Evolutionary conservation across 495 filamentous ascomycete species (phyloP), one percentile per base, ranked within the genome.

Genomic region (Lasiosphaeria ovina): DNA sequence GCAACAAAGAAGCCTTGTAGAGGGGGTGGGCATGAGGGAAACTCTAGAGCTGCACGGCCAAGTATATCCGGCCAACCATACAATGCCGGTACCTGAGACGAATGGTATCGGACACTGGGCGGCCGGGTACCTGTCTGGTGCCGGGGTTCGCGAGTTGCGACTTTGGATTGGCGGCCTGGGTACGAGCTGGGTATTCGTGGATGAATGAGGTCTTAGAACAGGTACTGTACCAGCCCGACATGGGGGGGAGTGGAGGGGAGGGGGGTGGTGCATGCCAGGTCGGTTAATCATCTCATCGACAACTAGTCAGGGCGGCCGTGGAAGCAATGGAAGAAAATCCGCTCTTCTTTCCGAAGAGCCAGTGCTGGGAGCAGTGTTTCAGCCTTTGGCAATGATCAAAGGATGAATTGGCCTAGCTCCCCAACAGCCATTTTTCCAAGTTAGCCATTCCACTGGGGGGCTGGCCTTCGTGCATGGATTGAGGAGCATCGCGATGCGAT

Each of bases 381-480:
- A 74, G 70, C 63, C 69, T 70, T 69, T 71, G 63, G 67, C 63
- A 68, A 63, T 73, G 70, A 55, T 69, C 66, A 72, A 69, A 72
- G 72, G 72, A 70, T 74, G 72, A 74, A 73, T 68, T 72, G 51
- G 62, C 62, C 67, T 65, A 70, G 58, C 57, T 57, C 65, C 64
- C 68, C 60, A 68, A 65, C 64, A 66, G 49, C 72, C 62, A 69
- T 68, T 69, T 70, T 72, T 69, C 69, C 72, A 69, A 66, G 70
- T 72, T 74, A 64, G 63, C 65, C 60, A 63, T 58, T 56, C 40
- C 58, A 56, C 60, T 50, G 49, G 57, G 47, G 57, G 31, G 11
- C 16, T 48, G 44, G 31, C 42, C 16, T 44, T 4, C 44, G 7
- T 47, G 44, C 44, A 47, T 61, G 48, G 54, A 61, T 38, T 11